Evolutionary conservation across 257 asterid genomes (phyloP), one percentile per base, ranked within the genome.

Genomic region (Hygrophila difformis): DNA sequence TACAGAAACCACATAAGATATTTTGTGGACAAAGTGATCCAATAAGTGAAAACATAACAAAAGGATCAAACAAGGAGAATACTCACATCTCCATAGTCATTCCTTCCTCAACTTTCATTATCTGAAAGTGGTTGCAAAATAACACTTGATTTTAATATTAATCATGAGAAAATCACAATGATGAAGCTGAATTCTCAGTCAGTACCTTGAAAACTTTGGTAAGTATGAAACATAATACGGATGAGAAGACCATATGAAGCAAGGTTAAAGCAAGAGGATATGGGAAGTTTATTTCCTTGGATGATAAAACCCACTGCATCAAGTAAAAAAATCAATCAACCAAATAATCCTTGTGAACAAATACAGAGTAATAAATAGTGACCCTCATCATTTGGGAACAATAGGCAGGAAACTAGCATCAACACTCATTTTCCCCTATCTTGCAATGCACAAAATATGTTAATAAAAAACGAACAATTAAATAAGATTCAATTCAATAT

Each of bases 211-310:
- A 60, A 72, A 82, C 95, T 65, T 72, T 85, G 67, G 94, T 89
- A 37, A 89, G 74, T 51, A 79, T 33, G 63, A 84, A 85, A 66
- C 97, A 89, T 40, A 85, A 56, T 28, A 79, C 81, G 41, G 97
- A 89, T 52, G 97, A 89, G 80, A 89, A 89, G 55, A 85, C 61
- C 97, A 89, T 89, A 71, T 89, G 97, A 74, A 89, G 94, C 42
- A 89, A 78, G 23, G 97, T 89, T 76, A 89, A 66, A 44, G 87
- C 97, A 51, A 89, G 96, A 44, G 97, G 97, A 70, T 82, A 89
- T 12, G 97, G 96, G 64, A 89, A 89, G 75, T 85, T 85, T 40
- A 89, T 77, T 47, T 85, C 96, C 71, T 85, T 77, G 1, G 97
- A 89, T 24, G 96, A 85, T 59, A 89, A 71, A 48, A 89, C 87